Evolutionary conservation across 768 basidiomycete genomes (phyloP).

Genomic region (Amanita thiersii): DNA sequence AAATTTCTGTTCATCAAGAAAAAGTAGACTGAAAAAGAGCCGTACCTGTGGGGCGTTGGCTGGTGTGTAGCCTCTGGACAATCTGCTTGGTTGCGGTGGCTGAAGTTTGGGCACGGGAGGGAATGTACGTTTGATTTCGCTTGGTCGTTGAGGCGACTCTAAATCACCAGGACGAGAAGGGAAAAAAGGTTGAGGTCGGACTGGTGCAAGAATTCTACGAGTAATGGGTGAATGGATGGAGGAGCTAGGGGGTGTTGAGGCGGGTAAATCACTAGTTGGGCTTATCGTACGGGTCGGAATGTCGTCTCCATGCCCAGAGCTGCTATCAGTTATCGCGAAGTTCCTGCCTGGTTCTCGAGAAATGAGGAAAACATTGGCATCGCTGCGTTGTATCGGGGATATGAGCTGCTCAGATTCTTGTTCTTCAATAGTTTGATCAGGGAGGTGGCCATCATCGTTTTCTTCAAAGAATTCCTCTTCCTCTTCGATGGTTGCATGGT

Average conservation of each 20-base stretch:
- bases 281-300: neutral
- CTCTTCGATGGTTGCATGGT: neutral
- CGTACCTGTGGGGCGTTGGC: too few relatives aligned
- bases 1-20: too few relatives aligned
- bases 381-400: neutral
- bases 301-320: neutral
- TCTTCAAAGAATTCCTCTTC: neutral
- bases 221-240: neutral
- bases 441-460: neutral
- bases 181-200: neutral
- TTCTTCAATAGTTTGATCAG: neutral
- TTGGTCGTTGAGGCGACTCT: neutral
- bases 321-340: neutral
- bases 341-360: slow-evolving; percentile 3
- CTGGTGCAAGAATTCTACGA: neutral
- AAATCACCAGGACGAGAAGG: neutral
- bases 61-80: neutral
- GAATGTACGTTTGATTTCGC: neutral
- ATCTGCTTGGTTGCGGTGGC: neutral
- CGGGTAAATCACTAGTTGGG: too few relatives aligned
- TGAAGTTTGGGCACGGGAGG: neutral
- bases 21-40: too few relatives aligned
- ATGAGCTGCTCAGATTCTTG: slow-evolving; percentile 4
- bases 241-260: too few relatives aligned
- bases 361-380: slow-evolving; percentile 2